These are phyloP conservation scores for Musa beccarii DNA, from an alignment of 176 grass and related monocot genomes.

Conservation along the genomic window DNA sequence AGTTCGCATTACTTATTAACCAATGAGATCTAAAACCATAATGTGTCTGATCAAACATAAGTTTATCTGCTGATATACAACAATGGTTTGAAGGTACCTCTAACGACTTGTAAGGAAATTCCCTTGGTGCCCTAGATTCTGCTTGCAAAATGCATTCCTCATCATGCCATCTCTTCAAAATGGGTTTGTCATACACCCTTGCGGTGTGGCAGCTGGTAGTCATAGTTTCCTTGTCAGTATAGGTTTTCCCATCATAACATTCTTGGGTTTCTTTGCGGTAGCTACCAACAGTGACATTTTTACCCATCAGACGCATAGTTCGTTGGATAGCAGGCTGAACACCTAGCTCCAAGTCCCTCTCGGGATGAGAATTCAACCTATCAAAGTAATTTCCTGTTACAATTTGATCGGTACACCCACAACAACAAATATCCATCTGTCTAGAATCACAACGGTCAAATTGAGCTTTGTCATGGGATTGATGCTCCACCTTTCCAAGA, in stretches of 20 bases:
- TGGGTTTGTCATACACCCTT: background rate
- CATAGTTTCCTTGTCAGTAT: constrained; percentile 23
- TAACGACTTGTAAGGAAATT: constrained; percentile 12
- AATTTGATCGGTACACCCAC: constrained; percentile 19
- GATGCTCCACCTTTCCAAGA: constrained; percentile 36
- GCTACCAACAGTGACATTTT: constrained; percentile 62
- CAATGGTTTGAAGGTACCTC: constrained; percentile 17
- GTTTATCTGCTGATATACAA: background rate
- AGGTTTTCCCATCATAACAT: constrained; percentile 30
- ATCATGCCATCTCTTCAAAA: constrained; percentile 19
- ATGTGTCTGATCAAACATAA: constrained; percentile 13
- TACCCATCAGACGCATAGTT: constrained; percentile 78
- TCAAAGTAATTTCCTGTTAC: constrained; percentile 22
- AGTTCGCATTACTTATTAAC: constrained; percentile 12
- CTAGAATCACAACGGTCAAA: constrained; percentile 15
- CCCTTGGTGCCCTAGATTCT: constrained; percentile 20
- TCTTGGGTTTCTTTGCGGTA: constrained; percentile 26
- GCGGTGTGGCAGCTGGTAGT: constrained; percentile 3
- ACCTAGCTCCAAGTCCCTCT: constrained; percentile 27
- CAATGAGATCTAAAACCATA: constrained; percentile 16
- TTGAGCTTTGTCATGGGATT: constrained; percentile 18
- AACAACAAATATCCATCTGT: constrained; percentile 15
- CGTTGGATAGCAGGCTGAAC: constrained; percentile 32
- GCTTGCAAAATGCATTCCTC: constrained; percentile 26
- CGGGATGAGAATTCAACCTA: constrained; percentile 18